A percentile compares a stretch with the other conserved stretches of the same genome.
phyloP scores from a whole-genome alignment of 148 eudicot species.

The Rhododendron ferrugineum region DNA sequence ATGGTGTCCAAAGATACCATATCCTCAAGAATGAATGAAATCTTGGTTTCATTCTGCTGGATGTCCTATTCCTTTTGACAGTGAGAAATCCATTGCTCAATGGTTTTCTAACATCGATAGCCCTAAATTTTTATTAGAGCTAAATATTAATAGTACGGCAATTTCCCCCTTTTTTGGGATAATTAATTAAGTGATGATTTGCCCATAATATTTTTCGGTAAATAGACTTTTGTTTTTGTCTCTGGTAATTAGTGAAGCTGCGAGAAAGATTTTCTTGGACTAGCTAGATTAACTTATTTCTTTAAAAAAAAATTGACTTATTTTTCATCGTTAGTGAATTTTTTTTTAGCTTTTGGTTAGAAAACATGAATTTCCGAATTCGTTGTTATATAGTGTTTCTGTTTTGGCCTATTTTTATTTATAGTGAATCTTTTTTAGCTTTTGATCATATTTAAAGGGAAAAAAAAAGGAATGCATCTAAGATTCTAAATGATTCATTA shows the following conservation, averaged over 20 bases:
- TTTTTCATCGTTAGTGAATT: not conserved
- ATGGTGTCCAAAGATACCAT: constrained; percentile 2
- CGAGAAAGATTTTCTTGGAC: not conserved
- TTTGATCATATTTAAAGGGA: no score
- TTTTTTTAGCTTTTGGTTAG: not conserved
- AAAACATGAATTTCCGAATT: no score
- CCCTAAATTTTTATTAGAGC: not conserved
- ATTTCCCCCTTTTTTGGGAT: not conserved
- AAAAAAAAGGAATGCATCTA: not conserved
- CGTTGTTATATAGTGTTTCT: not conserved
- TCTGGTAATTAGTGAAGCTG: not conserved
- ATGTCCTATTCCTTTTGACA: not conserved
- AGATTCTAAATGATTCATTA: no score
- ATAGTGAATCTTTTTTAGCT: not conserved
- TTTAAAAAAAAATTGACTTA: not conserved
- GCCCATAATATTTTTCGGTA: not conserved
- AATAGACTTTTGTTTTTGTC: not conserved
- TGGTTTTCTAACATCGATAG: not conserved
- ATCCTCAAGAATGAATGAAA: not conserved
- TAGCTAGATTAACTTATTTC: not conserved
- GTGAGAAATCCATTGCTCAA: not conserved
- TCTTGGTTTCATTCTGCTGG: not conserved
- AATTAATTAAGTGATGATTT: not conserved
- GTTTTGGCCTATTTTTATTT: no score
- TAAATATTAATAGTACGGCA: not conserved